These are phyloP conservation scores for Eucalyptus brandiana DNA, from an alignment of 345 rosid species.

Conservation along the genomic window DNA sequence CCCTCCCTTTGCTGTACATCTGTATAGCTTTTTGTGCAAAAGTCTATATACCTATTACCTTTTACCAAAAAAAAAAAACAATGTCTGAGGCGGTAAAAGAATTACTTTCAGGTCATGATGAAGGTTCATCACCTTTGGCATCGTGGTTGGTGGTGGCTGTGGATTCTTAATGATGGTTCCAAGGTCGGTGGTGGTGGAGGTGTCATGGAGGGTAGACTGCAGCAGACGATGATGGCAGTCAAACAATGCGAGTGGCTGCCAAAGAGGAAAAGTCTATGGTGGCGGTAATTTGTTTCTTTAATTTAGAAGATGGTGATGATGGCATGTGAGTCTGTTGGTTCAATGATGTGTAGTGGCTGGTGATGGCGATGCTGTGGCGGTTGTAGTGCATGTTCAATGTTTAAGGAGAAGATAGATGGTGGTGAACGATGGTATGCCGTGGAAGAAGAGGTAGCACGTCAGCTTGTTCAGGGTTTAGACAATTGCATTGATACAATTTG, in stretches of 20 bases:
- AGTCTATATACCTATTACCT: no score
- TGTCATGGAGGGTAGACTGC: background rate
- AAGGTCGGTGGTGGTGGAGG: background rate
- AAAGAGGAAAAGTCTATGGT: background rate
- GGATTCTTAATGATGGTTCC: background rate
- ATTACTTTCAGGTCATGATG: background rate
- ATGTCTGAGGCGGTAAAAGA: background rate
- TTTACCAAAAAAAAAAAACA: no score
- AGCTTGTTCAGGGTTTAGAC: background rate
- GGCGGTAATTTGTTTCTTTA: background rate
- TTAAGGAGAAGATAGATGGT: background rate
- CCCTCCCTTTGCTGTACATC: no score
- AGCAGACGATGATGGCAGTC: background rate
- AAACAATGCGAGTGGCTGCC: background rate
- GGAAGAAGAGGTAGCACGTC: background rate
- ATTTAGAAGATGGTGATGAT: background rate
- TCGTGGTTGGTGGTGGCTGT: background rate
- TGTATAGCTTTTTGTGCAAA: no score
- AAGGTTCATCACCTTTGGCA: background rate
- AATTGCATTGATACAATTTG: background rate
- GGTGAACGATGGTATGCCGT: background rate
- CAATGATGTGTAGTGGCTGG: background rate
- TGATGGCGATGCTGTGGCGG: background rate
- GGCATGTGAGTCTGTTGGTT: background rate
- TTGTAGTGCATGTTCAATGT: background rate